A percentile compares a stretch with the other conserved stretches of the same genome.
These are phyloP conservation scores for Spiromastix sp. DNA, from an alignment of 2,329 filamentous ascomycete genomes.

Conservation along the genomic window DNA sequence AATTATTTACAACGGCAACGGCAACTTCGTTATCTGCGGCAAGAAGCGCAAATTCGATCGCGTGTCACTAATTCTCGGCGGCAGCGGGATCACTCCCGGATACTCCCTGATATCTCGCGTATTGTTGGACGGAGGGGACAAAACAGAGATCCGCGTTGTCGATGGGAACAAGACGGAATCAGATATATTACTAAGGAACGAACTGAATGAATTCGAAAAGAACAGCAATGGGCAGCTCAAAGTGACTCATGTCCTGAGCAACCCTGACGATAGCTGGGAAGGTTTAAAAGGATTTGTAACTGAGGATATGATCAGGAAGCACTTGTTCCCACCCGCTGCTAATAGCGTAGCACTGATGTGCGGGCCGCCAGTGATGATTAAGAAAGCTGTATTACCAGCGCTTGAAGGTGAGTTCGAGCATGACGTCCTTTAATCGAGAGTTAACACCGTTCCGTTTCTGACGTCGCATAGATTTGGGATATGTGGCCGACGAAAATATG, in stretches of 20 bases:
- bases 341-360: constrained; percentile 38
- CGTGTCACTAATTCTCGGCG: constrained; percentile 41
- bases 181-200: constrained; percentile 37
- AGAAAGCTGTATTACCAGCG: constrained; percentile 41
- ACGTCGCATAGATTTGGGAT: constrained; percentile 32
- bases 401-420: not conserved
- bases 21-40: constrained; percentile 36
- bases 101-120: constrained; percentile 41
- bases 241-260: constrained; percentile 39
- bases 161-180: constrained; percentile 40
- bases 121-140: constrained; percentile 20
- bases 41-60: constrained; percentile 32
- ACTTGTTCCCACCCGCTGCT: constrained; percentile 33
- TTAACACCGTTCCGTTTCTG: not conserved
- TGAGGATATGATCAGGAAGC: constrained; percentile 30
- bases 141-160: constrained; percentile 32
- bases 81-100: constrained; percentile 42
- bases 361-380: constrained; percentile 42
- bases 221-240: constrained; percentile 30
- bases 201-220: constrained; percentile 33
- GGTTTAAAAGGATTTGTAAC: constrained; percentile 34
- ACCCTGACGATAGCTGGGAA: constrained; percentile 35
- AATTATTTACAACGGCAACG: constrained; percentile 39
- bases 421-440: too few species aligned
- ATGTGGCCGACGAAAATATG: constrained; percentile 34